Evolutionary conservation across 75 land plant genomes (phyloP).

Genomic region (Chamaecyparis obtusa): DNA sequence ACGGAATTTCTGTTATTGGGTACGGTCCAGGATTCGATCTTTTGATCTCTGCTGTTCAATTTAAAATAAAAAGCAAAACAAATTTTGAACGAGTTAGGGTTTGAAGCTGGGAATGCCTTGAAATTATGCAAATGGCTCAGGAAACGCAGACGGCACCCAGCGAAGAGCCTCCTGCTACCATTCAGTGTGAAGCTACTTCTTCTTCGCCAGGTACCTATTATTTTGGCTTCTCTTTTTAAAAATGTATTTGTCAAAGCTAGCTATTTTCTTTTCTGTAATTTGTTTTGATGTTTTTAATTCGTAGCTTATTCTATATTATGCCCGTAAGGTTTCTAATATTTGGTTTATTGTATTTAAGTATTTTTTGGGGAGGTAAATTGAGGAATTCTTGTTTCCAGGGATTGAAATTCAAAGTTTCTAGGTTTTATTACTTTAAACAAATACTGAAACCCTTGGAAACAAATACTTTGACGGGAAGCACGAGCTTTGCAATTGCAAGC

Average conservation of each 20-base stretch:
- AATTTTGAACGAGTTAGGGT: background rate
- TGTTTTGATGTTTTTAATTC: background rate
- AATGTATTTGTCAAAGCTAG: background rate
- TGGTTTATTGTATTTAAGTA: background rate
- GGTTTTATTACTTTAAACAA: background rate
- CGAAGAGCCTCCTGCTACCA: background rate
- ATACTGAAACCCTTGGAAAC: background rate
- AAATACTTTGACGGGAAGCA: background rate
- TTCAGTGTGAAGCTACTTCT: slow-evolving; percentile 4
- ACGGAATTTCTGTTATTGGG: background rate
- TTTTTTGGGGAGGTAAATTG: background rate
- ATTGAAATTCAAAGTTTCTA: background rate
- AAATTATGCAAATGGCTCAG: background rate
- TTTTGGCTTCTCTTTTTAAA: background rate
- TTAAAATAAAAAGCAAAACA: background rate
- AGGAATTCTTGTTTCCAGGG: background rate
- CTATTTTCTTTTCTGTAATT: background rate
- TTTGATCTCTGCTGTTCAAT: background rate
- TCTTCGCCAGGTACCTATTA: background rate
- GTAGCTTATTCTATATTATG: background rate
- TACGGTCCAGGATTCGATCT: background rate
- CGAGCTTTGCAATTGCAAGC: background rate
- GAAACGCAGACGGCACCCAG: background rate
- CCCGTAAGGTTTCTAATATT: background rate
- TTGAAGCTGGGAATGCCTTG: slow-evolving; percentile 10